Conservation (phyloP, 352 stramenopile species). For the Pythium brachiatum region DNA sequence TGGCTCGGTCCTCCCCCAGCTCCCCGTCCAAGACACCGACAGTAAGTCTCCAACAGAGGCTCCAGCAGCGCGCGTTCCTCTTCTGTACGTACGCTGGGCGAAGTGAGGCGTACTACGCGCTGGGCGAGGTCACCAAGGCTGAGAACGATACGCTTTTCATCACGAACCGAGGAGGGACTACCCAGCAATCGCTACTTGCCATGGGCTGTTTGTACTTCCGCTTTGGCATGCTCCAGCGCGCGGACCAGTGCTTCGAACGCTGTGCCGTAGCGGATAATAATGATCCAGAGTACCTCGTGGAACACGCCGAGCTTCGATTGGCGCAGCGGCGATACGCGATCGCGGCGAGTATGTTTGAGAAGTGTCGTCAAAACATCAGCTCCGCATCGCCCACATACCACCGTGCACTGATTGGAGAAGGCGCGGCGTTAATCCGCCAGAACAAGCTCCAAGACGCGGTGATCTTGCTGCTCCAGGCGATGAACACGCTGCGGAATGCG, state of each 20-base stretch:
- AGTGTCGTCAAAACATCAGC: conserved; percentile 29
- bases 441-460: conserved; percentile 40
- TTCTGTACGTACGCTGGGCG: conserved; percentile 43
- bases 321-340: conserved; percentile 37
- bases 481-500: conserved; percentile 31
- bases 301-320: conserved; percentile 46
- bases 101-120: conserved; percentile 31
- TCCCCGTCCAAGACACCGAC: background rate
- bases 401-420: conserved; percentile 48
- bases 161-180: conserved; percentile 37
- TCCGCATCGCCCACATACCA: conserved; percentile 33
- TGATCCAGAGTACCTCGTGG: conserved; percentile 45
- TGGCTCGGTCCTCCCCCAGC: background rate
- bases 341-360: conserved; percentile 39
- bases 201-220: conserved; percentile 56
- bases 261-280: conserved; percentile 30
- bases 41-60: background rate
- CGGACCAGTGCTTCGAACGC: conserved; percentile 42
- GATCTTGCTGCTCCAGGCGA: conserved; percentile 38
- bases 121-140: conserved; percentile 31
- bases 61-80: conserved; percentile 36
- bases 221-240: conserved; percentile 52
- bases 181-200: conserved; percentile 27
- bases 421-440: conserved; percentile 36
- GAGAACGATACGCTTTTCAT: conserved; percentile 37